Conservation (phyloP, 1,284 basidiomycete genomes). For the Trichosporon sp. region DNA sequence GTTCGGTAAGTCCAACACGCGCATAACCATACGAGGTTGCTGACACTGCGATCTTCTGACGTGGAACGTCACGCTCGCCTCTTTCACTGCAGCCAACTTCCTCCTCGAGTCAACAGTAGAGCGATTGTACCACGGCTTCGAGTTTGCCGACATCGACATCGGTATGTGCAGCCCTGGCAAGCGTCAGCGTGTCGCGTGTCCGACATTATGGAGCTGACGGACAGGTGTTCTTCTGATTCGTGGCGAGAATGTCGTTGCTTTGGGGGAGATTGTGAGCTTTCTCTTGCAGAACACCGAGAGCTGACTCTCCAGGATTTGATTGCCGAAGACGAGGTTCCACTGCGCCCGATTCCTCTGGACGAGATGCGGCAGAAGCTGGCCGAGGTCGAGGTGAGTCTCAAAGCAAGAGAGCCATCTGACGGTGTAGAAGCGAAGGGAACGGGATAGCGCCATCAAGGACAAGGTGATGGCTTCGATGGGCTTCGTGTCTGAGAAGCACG, state of each 20-base stretch:
- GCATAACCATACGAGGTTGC: neutral
- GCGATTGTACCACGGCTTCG: slow-evolving; percentile 42
- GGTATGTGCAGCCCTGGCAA: slow-evolving; percentile 16
- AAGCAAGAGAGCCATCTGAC: neutral
- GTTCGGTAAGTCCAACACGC: slow-evolving; percentile 66
- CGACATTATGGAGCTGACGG: neutral
- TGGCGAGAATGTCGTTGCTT: slow-evolving; percentile 95
- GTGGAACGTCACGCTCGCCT: too few relatives aligned
- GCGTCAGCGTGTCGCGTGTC: too few relatives aligned
- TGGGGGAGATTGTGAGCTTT: slow-evolving; percentile 87
- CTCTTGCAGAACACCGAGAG: neutral
- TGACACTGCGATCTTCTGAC: neutral
- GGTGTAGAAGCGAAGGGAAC: slow-evolving; percentile 39
- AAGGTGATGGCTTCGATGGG: slow-evolving; percentile 41
- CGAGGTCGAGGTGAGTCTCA: slow-evolving; percentile 52
- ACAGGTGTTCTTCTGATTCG: slow-evolving; percentile 86
- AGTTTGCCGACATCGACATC: slow-evolving; percentile 43
- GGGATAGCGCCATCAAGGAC: slow-evolving; percentile 39
- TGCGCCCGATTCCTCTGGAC: slow-evolving; percentile 65
- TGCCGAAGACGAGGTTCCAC: slow-evolving; percentile 77
- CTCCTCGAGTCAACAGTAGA: slow-evolving; percentile 78
- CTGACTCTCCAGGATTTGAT: slow-evolving; percentile 69
- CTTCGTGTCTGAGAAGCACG: slow-evolving; percentile 45
- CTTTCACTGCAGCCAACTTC: slow-evolving; percentile 79
- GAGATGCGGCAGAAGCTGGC: slow-evolving; percentile 66